Base-by-base conservation (phyloP, 2,329 filamentous ascomycete species). In the Annulohypoxylon truncatum region DNA sequence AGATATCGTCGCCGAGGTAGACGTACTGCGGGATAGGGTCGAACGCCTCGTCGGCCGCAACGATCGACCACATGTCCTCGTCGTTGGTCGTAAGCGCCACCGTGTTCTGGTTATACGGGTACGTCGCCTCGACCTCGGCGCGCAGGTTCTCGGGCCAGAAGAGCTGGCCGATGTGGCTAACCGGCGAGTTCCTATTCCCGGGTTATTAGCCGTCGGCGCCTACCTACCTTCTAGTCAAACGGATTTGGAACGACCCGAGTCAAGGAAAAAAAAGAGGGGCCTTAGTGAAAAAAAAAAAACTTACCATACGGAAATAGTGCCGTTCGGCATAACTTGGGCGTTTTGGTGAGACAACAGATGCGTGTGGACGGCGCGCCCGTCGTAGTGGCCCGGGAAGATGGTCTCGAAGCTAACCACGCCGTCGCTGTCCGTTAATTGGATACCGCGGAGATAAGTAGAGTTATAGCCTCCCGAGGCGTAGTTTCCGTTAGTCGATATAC, bases 1-100 rank as follows among this genome's bases (percentile, higher is more conserved):
- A 71, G 18, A 84, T 73, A 18, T 77, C 75, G 28, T 85, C 81
- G 3, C 85, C 84, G 24, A 87, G 81, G 57, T 84, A 82, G 42
- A 84, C 76, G 67, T 82, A 86, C 74, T 87, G 80, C 20, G 84
- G 79, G 74, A 86, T 80, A 1, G 84, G 85, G 67, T 85, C 82
- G 64, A 67, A 77, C 51, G 53, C 69, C 40, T 62, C 64, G 48
- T 75, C 73, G 26, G 74, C 70, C 42, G 72, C 69, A 33, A 76
- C 46, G 42, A 77, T 64, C 33, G 69, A 71, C 75, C 75, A 77
- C 75, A 75, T 75, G 57, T 77, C 75, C 24, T 74, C 75, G 64
- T 77, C 74, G 70, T 77, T 77, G 64, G 72, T 75, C 3, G 74
- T 76, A 7, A 76, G 56, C 6, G 20, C 55, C 20, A 74, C 67